These are phyloP conservation scores for Beauveria sp. DNA, from an alignment of 2,329 filamentous ascomycete species.

Conservation along the genomic window DNA sequence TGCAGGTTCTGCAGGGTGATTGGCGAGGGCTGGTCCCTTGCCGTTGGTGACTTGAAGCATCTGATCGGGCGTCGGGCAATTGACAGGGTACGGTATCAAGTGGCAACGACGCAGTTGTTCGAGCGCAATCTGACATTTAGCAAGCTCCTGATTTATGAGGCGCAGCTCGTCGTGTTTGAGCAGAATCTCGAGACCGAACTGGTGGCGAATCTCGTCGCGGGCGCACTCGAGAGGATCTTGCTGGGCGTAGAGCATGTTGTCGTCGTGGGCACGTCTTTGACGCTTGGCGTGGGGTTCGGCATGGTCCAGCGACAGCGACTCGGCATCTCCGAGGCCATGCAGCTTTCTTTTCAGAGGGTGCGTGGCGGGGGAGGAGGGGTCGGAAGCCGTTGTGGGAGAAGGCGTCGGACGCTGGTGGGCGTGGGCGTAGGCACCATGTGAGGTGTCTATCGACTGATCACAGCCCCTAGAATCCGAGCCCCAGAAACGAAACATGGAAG, in stretches of 20 bases:
- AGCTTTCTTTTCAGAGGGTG: conserved; percentile 34
- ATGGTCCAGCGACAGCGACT: conserved; percentile 17
- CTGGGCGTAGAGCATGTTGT: conserved; percentile 1
- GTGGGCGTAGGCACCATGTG: conserved; percentile 28
- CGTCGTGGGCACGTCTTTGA: conserved; percentile 21
- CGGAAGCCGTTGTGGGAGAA: conserved; percentile 16
- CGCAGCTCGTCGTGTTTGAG: conserved; percentile 92
- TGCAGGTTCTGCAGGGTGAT: conserved; percentile 53
- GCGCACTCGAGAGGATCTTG: conserved; percentile 39
- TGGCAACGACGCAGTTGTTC: conserved; percentile 91
- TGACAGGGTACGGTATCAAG: conserved; percentile 80
- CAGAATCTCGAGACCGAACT: conserved; percentile 86
- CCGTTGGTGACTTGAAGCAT: conserved; percentile 67
- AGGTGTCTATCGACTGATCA: conserved; percentile 40
- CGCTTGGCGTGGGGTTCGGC: conserved; percentile 33
- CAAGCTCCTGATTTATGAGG: conserved; percentile 90
- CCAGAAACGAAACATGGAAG: conserved; percentile 58
- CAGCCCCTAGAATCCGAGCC: conserved; percentile 49
- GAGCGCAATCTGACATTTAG: conserved; percentile 87
- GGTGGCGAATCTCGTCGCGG: conserved; percentile 69
- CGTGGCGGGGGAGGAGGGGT: conserved; percentile 14
- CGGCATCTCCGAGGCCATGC: conserved; percentile 25
- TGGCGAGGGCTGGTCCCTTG: conserved; percentile 61
- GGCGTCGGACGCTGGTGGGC: conserved; percentile 24
- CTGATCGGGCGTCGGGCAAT: conserved; percentile 56